Base-by-base conservation (phyloP, 2,329 filamentous ascomycete species). In the Calonectria henricotiae region DNA sequence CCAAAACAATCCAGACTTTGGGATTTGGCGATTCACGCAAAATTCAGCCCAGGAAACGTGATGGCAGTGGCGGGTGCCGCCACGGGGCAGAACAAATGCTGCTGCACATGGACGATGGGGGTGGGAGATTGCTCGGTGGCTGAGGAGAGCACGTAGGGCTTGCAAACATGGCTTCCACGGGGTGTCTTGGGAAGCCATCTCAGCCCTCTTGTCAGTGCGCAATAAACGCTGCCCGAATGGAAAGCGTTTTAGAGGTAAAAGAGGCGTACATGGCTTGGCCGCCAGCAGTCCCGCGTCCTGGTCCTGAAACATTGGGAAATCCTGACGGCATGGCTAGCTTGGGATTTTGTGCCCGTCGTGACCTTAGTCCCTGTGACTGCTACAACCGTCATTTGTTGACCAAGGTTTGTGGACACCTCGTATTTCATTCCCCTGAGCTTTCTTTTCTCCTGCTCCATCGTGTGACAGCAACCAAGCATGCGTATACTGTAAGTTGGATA, bases 121-220 rank as follows among this genome's bases (percentile, higher is more conserved):
- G 51, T 32, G 51, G 51, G 51, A 58, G 51, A 58, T 58, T 58
- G 32, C n/a, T 51, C 25, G 27, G 27, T 51, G 47, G 35, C 35
- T 23, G n/a, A 23, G 9, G 2, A 46, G 15, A 46, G 43, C 20
- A 46, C 12, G n/a, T 12, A 58, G 13, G 51, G 23, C 51, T 37
- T 58, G 20, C 51, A 58, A 23, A 58, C 37, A 39, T 39, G 20
- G 51, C 51, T 39, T 58, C n/a, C 51, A 39, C 51, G 35, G 35
- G 51, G 51, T 15, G 23, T 58, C 51, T 32, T 32, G 51, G 51
- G 51, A 39, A 58, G 35, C 51, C 51, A 58, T 39, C 32, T 58
- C 51, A 58, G 35, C 35, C 51, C 20, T 15, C 37, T 58, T 58
- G 35, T 58, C 51, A 39, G 51, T 58, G 51, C 51, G 51, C 51